Conservation (phyloP, 306 rosid genomes). For the Rosa lucieae region DNA sequence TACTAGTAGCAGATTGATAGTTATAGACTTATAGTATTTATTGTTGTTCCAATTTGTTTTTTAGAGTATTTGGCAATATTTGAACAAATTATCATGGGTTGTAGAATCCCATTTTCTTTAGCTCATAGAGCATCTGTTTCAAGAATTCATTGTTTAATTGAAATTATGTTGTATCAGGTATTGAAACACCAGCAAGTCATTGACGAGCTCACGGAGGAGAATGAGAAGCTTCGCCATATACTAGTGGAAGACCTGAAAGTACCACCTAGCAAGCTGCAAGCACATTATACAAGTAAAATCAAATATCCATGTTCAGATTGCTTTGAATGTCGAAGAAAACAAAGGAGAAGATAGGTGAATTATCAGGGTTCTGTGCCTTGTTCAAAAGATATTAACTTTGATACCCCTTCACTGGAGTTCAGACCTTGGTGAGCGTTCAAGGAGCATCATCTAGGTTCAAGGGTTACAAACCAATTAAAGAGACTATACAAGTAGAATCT, state of each 20-base stretch:
- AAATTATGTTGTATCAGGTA: slow-evolving; percentile 48
- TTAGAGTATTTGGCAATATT: too few relatives aligned
- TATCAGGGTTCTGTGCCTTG: slow-evolving; percentile 12
- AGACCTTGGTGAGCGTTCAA: background rate
- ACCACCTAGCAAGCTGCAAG: slow-evolving; percentile 64
- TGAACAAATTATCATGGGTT: background rate
- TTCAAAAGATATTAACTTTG: slow-evolving; percentile 12
- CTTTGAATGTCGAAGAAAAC: slow-evolving; percentile 84
- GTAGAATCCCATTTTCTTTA: background rate
- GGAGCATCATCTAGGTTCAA: background rate
- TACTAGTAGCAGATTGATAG: background rate
- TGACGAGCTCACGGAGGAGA: slow-evolving; percentile 84
- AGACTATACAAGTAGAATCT: background rate
- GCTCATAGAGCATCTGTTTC: background rate
- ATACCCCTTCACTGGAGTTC: background rate
- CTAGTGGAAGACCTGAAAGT: slow-evolving; percentile 77
- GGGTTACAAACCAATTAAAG: background rate
- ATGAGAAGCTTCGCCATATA: slow-evolving; percentile 75
- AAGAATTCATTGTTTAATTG: background rate
- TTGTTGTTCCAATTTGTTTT: background rate
- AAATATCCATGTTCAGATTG: slow-evolving; percentile 57
- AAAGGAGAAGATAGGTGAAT: slow-evolving; percentile 49
- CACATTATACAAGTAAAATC: slow-evolving; percentile 52
- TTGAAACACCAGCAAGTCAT: slow-evolving; percentile 85
- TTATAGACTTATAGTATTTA: background rate